Percentiles rank a stretch among this genome's conserved stretches.
Evolutionary conservation across 495 filamentous ascomycete species (phyloP).

Genomic region (Pyrenula aspistea): DNA sequence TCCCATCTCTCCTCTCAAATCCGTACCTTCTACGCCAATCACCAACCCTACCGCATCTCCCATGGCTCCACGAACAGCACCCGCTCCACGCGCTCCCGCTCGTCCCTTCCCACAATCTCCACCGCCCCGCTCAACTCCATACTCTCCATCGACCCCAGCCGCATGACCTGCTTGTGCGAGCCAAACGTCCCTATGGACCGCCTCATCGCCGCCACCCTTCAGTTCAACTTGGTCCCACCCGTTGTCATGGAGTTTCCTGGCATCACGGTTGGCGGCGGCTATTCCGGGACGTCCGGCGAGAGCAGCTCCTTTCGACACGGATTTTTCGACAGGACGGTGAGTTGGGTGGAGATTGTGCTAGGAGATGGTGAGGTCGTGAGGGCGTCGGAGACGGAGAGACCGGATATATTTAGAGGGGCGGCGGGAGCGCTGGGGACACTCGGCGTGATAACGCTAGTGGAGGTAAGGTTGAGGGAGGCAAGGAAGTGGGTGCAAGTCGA

Average conservation of each 20-base stretch:
- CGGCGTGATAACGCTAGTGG: conserved; percentile 40
- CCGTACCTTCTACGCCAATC: conserved; percentile 40
- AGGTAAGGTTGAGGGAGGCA: conserved; percentile 36
- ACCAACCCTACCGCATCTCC: conserved; percentile 58
- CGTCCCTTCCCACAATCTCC: conserved; percentile 36
- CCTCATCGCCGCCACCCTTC: conserved; percentile 28
- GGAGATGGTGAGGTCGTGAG: conserved; percentile 36
- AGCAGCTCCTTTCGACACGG: conserved; percentile 44
- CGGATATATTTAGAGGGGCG: conserved; percentile 41
- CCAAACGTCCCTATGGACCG: conserved; percentile 42
- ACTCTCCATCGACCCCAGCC: conserved; percentile 32
- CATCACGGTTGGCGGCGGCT: conserved; percentile 45
- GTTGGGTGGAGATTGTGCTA: conserved; percentile 40
- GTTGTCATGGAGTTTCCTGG: conserved; percentile 50
- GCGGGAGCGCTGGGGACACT: conserved; percentile 39
- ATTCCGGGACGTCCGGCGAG: conserved; percentile 43
- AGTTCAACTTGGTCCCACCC: conserved; percentile 32
- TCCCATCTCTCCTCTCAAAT: conserved; percentile 17
- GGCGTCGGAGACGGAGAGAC: conserved; percentile 10
- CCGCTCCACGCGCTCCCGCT: conserved; percentile 26
- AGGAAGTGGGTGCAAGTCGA: conserved; percentile 33
- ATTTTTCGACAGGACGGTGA: conserved; percentile 41
- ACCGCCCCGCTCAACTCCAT: conserved; percentile 40
- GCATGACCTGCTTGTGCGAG: conserved; percentile 31
- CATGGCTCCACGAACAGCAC: conserved; percentile 74